Evolutionary conservation across 1,139 yeast species (phyloP).

Genomic region (Hyphopichia pseudoburtonii): DNA sequence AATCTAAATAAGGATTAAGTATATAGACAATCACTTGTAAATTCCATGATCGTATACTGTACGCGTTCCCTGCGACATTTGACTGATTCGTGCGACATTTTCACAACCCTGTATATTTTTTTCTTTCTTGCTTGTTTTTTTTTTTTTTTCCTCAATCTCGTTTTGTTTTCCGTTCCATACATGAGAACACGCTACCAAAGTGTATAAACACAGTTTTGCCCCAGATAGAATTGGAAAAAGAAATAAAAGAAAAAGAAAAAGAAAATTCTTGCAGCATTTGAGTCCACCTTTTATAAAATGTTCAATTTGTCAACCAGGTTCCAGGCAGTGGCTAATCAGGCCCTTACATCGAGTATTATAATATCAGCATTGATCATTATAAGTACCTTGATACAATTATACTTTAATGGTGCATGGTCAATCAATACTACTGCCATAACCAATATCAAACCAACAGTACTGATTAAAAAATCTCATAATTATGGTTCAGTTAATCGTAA

Average conservation of each 20-base stretch:
- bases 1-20: background rate
- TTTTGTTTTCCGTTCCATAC: no score
- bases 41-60: no score
- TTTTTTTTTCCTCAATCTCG: background rate
- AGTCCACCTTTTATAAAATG: no score
- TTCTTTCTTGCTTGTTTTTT: no score
- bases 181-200: slow-evolving; percentile 1
- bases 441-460: slow-evolving; percentile 41
- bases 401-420: slow-evolving; percentile 42
- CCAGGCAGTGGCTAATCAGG: slow-evolving; percentile 57
- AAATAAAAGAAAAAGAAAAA: no score
- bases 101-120: no score
- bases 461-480: slow-evolving; percentile 62
- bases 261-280: no score
- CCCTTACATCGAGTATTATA: slow-evolving; percentile 52
- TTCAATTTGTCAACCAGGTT: slow-evolving; percentile 41
- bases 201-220: no score
- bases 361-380: slow-evolving; percentile 46
- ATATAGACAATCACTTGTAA: no score
- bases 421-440: slow-evolving; percentile 41
- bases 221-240: no score
- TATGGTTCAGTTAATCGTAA: slow-evolving; percentile 70
- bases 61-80: background rate
- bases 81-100: background rate
- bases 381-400: slow-evolving; percentile 52